Base-by-base conservation (phyloP, 129 eudicot species). In the Flaveria trinervia region DNA sequence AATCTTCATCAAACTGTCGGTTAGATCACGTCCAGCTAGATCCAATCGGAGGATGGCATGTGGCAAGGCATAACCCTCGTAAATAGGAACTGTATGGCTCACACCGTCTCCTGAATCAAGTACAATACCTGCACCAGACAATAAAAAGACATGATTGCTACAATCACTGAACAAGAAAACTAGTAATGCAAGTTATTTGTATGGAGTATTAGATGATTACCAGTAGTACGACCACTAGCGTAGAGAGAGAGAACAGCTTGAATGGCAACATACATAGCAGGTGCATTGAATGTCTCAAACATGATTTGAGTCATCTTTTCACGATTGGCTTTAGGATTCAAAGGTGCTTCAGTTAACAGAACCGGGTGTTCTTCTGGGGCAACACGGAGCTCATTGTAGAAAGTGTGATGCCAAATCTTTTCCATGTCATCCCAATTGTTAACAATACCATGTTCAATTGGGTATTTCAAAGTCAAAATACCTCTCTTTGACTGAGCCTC, bases 371-470 rank as follows among this genome's bases (percentile, higher is more conserved):
- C 96, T 82, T 90, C 96, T 22, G 96, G 96, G 70, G 96, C 89
- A 45, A 90, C 96, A 76, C 96, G 92, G 13, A 90, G 96, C 86
- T 89, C 96, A 20, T 87, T 89, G 88, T 89, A 89, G 80, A 89
- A 89, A 9, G 96, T 89, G 85, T 89, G 96, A 81, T 89, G 96
- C 96, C 96, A 89, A 7, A 89, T 88, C 61, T 89, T 89, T 71
- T 90, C 96, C 96, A 90, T 87, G 69, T 90, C 96, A 77, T 90
- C 96, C 96, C 96, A 90, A 50, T 90, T 90, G 88, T 84, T 90
- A 28, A 90, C 96, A 72, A 90, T 90, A 73, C 96, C 96, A 51
- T 90, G 96, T 73, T 90, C 96, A 74, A 90, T 90, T 26, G 96
- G 96, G 87, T 90, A 90, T 56, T 87, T 90, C 36, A 90, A 71